Base-by-base conservation (phyloP, 2,329 filamentous ascomycete species). In the Diplodia intermedia region DNA sequence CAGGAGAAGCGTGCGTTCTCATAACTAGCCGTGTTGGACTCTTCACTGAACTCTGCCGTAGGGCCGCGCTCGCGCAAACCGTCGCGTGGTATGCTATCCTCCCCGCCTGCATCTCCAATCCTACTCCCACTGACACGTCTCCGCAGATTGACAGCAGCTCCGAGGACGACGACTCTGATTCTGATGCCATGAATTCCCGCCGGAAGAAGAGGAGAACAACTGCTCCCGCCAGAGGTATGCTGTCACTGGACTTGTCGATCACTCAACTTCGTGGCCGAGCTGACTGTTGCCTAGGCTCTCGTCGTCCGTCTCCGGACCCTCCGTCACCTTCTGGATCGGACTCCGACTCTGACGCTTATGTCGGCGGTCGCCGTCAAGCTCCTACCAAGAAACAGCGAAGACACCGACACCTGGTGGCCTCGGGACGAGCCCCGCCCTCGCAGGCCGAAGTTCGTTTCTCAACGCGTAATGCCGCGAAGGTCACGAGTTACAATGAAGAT, bases 371-470 rank as follows among this genome's bases (percentile, higher is more conserved):
- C 69, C 90, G 89, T 73, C 89, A 84, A 68, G 80, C 84, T 57
- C 81, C 81, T 43, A 89, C 86, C 71, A 95, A 94, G 81, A 94
- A 92, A 78, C 91, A 92, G 73, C 84, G 85, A 70, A 91, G 90
- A 67, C 89, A 90, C 69, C 88, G 91, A 75, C 84, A 90, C 68
- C 86, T 93, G 76, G 82, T 84, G 69, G 86, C 89, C 29, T 87
- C 83, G 60, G 85, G 90, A 47, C 75, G 78, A 73, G 86, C 88
- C 14, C 86, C 88, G 50, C 86, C 91, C 8, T 84, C 89, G 5
- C 87, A 90, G 73, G 87, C 88, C 68, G 94, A 97, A 81, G 92
- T 97, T 76, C 91, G 94, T 71, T 97, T 97, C 87, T 97, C 94
- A 7, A 95, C 90, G 66, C 87, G 94, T 69, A 91, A 92, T 71